Evolutionary conservation across 2,329 filamentous ascomycete species (phyloP), one percentile per base, ranked within the genome.

Genomic region (Aspergillus sp.): DNA sequence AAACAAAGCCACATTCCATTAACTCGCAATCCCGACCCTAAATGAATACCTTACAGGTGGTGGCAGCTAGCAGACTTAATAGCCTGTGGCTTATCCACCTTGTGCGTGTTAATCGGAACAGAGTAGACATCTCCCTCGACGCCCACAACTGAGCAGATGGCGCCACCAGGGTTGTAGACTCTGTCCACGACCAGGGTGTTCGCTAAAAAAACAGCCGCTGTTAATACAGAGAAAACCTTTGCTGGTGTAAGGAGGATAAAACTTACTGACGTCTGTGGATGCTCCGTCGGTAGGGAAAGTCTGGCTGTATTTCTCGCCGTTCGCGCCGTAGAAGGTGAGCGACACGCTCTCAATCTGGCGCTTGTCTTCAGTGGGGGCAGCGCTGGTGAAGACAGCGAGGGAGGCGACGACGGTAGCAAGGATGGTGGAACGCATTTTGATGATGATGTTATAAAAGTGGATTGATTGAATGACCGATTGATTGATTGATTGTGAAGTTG

Each of bases 131-230:
- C 56, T 12, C 56, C 56, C 6, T 54, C 8, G 4, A 15, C n/a
- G 11, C 56, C 56, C 27, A 14, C 7, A 24, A 58, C 41, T 14
- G n/a, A 17, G 3, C 56, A 58, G 37, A 11, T 44, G 14, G 56
- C 56, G 8, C 56, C 56, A 14, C 56, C 56, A 2, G 50, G 50
- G 50, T 58, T 58, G 37, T 54, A 58, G 44, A 53, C 37, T n/a
- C 31, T 35, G 6, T 33, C 41, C 14, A 57, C 55, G 1, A 17
- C 8, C 9, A 23, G 6, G 43, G 44, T 9, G 23, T 46, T 46
- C 6, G 24, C 43, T 45, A 7, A 8, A 11, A 8, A 11, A 8
- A 31, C 27, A 31, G 27, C 9, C 27, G 27, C 8, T 31, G 27
- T 31, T 31, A 31, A 31, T 31, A 31, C 27, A 31, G 9, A 9